These are phyloP conservation scores for Auxenochlorella protothecoides DNA, from an alignment of 139 green algal genomes.

Conservation along the genomic window DNA sequence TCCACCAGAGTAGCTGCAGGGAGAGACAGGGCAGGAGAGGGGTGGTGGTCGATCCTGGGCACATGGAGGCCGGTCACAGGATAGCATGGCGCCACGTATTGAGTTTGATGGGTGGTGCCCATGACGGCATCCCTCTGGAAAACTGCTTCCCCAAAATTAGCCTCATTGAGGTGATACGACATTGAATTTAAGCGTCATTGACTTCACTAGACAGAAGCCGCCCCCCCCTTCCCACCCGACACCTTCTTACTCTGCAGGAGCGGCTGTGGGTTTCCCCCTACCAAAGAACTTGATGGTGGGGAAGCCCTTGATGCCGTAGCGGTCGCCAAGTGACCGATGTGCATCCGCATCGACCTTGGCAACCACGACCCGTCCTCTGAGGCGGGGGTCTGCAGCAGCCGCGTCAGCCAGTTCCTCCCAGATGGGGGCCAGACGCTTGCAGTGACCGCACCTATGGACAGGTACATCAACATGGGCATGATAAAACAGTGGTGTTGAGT, in stretches of 20 bases:
- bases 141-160: background rate
- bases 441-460: constrained; percentile 44
- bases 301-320: constrained; percentile 70
- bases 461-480: background rate
- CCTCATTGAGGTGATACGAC: background rate
- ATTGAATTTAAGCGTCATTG: too few relatives aligned
- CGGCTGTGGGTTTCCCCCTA: constrained; percentile 44
- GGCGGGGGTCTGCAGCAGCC: constrained; percentile 36
- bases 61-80: background rate
- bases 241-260: constrained; percentile 35
- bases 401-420: constrained; percentile 52
- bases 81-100: background rate
- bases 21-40: background rate
- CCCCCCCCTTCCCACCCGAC: background rate
- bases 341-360: constrained; percentile 72
- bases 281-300: constrained; percentile 74
- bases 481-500: too few relatives aligned
- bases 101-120: background rate
- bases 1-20: constrained; percentile 54
- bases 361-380: constrained; percentile 61
- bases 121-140: background rate
- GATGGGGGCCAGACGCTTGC: constrained; percentile 50
- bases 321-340: constrained; percentile 54
- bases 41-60: background rate
- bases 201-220: background rate